These are phyloP conservation scores for Amphibolis antarctica DNA, from an alignment of 106 monocot genomes.

Conservation along the genomic window DNA sequence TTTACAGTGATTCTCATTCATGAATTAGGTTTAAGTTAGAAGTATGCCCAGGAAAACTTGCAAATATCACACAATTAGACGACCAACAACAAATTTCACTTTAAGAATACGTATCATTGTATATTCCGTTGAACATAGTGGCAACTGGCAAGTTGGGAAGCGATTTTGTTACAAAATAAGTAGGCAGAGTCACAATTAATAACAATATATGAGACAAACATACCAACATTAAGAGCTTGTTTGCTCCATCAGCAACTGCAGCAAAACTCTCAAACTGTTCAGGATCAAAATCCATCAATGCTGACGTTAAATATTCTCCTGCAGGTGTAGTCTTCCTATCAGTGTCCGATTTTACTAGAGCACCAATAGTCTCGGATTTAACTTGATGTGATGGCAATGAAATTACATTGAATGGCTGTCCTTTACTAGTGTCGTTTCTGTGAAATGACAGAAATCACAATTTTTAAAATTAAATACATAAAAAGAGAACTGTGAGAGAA, in stretches of 20 bases:
- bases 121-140: too few relatives aligned
- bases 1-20: too few relatives aligned
- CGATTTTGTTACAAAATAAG: neutral
- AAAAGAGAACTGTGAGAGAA: neutral
- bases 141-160: too few relatives aligned
- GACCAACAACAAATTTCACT: too few relatives aligned
- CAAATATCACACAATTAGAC: too few relatives aligned
- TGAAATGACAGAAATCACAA: conserved; percentile 3
- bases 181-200: too few relatives aligned
- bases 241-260: conserved; percentile 87
- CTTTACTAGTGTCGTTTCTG: conserved; percentile 52
- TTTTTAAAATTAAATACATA: neutral
- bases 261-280: conserved; percentile 91
- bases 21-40: too few relatives aligned
- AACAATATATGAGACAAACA: conserved; percentile 2
- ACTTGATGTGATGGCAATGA: conserved; percentile 27
- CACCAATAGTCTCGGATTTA: conserved; percentile 42
- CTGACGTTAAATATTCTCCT: conserved; percentile 88
- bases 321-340: conserved; percentile 96
- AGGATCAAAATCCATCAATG: conserved; percentile 87
- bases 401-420: conserved; percentile 18
- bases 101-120: too few relatives aligned
- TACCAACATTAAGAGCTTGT: conserved; percentile 99
- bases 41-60: too few relatives aligned
- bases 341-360: conserved; percentile 63